Evolutionary conservation across 2,329 filamentous ascomycete genomes (phyloP).

Genomic region (Venturia pyrina): DNA sequence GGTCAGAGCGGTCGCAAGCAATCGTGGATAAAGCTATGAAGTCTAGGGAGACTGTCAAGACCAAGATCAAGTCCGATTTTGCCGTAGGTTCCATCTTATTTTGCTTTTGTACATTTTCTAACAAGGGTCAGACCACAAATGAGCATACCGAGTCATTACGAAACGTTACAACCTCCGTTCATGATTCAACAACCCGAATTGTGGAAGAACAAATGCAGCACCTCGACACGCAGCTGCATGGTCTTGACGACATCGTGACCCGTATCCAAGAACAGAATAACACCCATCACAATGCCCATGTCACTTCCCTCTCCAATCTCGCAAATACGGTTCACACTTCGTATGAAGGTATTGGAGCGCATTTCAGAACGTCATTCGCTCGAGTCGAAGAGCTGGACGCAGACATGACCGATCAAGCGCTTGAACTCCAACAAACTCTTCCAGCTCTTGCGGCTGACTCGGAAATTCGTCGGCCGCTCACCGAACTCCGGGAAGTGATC

Average conservation of each 20-base stretch:
- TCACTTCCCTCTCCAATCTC: constrained; percentile 54
- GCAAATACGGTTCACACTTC: constrained; percentile 61
- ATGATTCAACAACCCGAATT: constrained; percentile 80
- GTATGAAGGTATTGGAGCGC: constrained; percentile 58
- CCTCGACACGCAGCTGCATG: constrained; percentile 78
- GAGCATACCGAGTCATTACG: constrained; percentile 77
- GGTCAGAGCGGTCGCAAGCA: constrained; percentile 58
- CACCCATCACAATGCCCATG: constrained; percentile 61
- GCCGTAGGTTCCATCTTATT: constrained; percentile 42
- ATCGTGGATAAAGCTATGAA: constrained; percentile 61
- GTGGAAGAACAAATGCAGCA: constrained; percentile 83
- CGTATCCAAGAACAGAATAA: constrained; percentile 74
- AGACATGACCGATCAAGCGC: constrained; percentile 43
- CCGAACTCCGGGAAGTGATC: constrained; percentile 61
- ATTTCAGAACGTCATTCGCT: constrained; percentile 59
- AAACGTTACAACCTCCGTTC: constrained; percentile 72
- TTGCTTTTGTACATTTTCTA: constrained; percentile 17
- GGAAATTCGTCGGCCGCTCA: constrained; percentile 58
- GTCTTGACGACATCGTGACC: constrained; percentile 81
- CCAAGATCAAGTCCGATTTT: constrained; percentile 79
- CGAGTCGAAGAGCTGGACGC: constrained; percentile 59
- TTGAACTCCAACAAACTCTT: constrained; percentile 49
- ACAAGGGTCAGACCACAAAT: constrained; percentile 51
- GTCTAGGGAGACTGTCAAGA: constrained; percentile 70
- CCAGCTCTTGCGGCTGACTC: constrained; percentile 45